These are phyloP conservation scores for Byssoonygena ceratinophila DNA, from an alignment of 2,329 filamentous ascomycete species.

Conservation along the genomic window DNA sequence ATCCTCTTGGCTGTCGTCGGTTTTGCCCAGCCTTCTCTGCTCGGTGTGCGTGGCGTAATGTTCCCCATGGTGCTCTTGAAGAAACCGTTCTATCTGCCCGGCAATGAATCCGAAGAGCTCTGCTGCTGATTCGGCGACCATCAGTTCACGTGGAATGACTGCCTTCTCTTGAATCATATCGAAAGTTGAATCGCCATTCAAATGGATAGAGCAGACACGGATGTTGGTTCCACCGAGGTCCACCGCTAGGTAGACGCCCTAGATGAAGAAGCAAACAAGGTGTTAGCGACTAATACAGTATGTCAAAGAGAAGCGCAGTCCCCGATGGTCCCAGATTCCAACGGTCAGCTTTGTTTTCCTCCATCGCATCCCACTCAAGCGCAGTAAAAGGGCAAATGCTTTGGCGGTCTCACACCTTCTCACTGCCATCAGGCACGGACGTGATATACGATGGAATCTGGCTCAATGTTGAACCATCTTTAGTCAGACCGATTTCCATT, in stretches of 20 bases:
- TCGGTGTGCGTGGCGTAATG: slow-evolving; percentile 64
- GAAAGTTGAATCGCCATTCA: slow-evolving; percentile 93
- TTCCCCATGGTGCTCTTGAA: slow-evolving; percentile 76
- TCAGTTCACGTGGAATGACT: slow-evolving; percentile 76
- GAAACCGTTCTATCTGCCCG: slow-evolving; percentile 80
- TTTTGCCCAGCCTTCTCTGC: slow-evolving; percentile 50
- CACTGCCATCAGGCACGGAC: slow-evolving; percentile 87
- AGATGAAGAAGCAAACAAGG: slow-evolving; percentile 9
- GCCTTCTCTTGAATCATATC: slow-evolving; percentile 88
- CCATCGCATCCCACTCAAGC: not conserved
- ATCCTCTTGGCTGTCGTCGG: slow-evolving; percentile 57
- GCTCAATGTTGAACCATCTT: slow-evolving; percentile 70
- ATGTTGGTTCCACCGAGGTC: slow-evolving; percentile 99
- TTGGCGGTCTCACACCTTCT: slow-evolving; percentile 57
- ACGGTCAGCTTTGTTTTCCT: too few relatives aligned
- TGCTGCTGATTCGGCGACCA: slow-evolving; percentile 74
- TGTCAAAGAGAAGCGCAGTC: not conserved
- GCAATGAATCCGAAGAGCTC: slow-evolving; percentile 90
- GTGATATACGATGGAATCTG: slow-evolving; percentile 98
- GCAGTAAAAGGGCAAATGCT: not conserved
- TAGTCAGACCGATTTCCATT: slow-evolving; percentile 74
- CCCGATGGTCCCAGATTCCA: not conserved
- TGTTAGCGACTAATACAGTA: slow-evolving; percentile 7
- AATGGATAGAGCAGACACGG: slow-evolving; percentile 85
- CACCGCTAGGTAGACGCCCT: slow-evolving; percentile 92